Percentiles rank a stretch among this genome's conserved stretches.
Evolutionary conservation across 1,139 yeast genomes (phyloP).

Genomic region (Geotrichum fermentans): DNA sequence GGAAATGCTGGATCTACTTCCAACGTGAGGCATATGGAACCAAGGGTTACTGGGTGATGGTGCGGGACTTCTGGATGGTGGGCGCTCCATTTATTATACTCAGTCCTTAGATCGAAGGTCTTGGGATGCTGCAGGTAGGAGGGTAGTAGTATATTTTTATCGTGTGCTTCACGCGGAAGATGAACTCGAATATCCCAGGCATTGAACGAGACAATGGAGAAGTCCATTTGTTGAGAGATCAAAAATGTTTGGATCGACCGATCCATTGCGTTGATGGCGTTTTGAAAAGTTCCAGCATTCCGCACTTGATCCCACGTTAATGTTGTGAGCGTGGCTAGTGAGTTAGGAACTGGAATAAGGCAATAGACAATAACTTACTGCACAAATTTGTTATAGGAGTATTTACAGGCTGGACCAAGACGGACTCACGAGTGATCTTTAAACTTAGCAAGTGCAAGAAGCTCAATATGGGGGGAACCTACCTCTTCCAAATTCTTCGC

Average conservation of each 20-base stretch:
- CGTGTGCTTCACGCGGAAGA: constrained; percentile 75
- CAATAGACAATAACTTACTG: constrained; percentile 29
- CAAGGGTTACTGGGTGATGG: constrained; percentile 48
- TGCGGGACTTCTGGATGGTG: constrained; percentile 58
- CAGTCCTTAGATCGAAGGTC: constrained; percentile 70
- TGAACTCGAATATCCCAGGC: constrained; percentile 71
- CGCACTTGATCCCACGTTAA: constrained; percentile 63
- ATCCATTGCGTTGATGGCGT: constrained; percentile 56
- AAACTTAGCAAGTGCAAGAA: not conserved
- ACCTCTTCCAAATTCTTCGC: constrained; percentile 35
- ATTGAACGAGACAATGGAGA: constrained; percentile 63
- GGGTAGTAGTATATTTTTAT: constrained; percentile 67
- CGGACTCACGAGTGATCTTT: constrained; percentile 40
- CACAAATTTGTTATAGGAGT: constrained; percentile 67
- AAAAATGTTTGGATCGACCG: constrained; percentile 45
- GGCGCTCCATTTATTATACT: constrained; percentile 66
- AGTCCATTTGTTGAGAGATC: constrained; percentile 46
- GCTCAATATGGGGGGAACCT: constrained; percentile 17
- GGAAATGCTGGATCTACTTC: constrained; percentile 43
- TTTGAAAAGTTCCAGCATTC: constrained; percentile 48
- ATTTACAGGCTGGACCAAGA: constrained; percentile 57
- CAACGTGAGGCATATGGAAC: constrained; percentile 55
- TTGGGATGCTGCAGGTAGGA: constrained; percentile 69
- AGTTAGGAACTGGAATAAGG: not conserved
- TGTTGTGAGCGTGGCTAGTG: constrained; percentile 35